phyloP scores from a whole-genome alignment of 164 flowering plant genomes.

The Cinnamomum micranthum region DNA sequence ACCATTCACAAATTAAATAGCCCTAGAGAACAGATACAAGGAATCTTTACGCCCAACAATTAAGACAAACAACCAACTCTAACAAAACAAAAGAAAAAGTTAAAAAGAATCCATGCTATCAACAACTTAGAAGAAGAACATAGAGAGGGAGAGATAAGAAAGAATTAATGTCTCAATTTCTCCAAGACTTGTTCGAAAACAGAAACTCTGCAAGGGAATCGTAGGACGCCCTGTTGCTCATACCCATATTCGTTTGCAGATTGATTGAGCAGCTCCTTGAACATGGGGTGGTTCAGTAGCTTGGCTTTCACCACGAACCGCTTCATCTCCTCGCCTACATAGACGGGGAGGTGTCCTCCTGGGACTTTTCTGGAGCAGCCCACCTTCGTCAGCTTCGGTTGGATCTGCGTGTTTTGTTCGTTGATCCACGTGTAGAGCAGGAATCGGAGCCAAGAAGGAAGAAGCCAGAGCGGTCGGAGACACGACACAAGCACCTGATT shows the following conservation, averaged over 20 bases:
- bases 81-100: no score
- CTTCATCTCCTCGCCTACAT: conserved; percentile 95
- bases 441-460: conserved; percentile 45
- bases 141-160: no score
- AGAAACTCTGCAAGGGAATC: conserved; percentile 70
- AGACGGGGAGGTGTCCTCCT: conserved; percentile 78
- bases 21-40: no score
- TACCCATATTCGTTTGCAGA: conserved; percentile 95
- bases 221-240: conserved; percentile 79
- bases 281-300: conserved; percentile 70
- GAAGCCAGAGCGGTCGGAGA: conserved; percentile 62
- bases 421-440: neutral
- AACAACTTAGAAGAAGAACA: no score
- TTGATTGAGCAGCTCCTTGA: conserved; percentile 47
- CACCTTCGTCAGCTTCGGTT: neutral
- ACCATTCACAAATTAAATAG: no score
- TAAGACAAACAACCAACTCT: no score
- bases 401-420: conserved; percentile 1
- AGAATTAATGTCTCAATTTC: conserved; percentile 30
- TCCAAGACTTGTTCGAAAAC: conserved; percentile 67
- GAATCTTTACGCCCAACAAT: no score
- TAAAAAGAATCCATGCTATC: no score
- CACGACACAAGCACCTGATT: conserved; percentile 55
- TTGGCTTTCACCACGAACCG: conserved; percentile 77
- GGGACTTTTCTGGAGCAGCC: conserved; percentile 39